phyloP scores from a whole-genome alignment of 495 filamentous ascomycete species.

The Penicillium flavigenum region DNA sequence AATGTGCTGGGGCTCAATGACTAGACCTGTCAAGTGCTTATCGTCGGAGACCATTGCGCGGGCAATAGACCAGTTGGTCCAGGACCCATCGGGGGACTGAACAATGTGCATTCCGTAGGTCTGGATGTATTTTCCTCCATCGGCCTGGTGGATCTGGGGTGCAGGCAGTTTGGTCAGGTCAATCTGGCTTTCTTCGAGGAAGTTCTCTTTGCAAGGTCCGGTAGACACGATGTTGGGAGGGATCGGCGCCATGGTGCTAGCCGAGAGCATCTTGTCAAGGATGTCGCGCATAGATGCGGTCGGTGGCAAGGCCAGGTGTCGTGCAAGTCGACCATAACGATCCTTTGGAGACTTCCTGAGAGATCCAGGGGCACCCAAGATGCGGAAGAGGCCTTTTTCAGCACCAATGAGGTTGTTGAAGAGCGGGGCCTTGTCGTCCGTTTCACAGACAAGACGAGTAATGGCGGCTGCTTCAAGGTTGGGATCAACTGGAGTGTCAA shows the following conservation, averaged over 20 bases:
- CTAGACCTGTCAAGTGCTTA: slow-evolving; percentile 32
- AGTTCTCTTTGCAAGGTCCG: slow-evolving; percentile 39
- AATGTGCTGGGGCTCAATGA: slow-evolving; percentile 36
- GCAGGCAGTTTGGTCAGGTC: slow-evolving; percentile 38
- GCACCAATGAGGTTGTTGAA: slow-evolving; percentile 44
- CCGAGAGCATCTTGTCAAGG: slow-evolving; percentile 32
- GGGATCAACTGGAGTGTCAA: slow-evolving; percentile 36
- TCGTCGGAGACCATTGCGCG: slow-evolving; percentile 41
- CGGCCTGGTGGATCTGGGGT: slow-evolving; percentile 22
- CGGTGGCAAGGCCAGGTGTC: slow-evolving; percentile 34
- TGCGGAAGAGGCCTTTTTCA: slow-evolving; percentile 38
- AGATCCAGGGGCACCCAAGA: slow-evolving; percentile 36
- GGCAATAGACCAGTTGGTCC: slow-evolving; percentile 48
- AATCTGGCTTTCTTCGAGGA: slow-evolving; percentile 32
- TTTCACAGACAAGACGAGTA: slow-evolving; percentile 38
- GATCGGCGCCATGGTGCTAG: slow-evolving; percentile 29
- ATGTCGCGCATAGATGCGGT: slow-evolving; percentile 32
- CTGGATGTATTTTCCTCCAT: slow-evolving; percentile 42
- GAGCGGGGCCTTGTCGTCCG: slow-evolving; percentile 35
- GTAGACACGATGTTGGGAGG: slow-evolving; percentile 24
- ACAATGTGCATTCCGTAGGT: slow-evolving; percentile 45
- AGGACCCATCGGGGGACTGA: slow-evolving; percentile 36
- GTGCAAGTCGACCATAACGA: slow-evolving; percentile 34
- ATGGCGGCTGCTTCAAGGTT: slow-evolving; percentile 42
- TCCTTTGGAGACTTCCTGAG: slow-evolving; percentile 32